Evolutionary conservation across 140 eudicot species (phyloP), one percentile per base, ranked within the genome.

Genomic region (Stevia rebaudiana): DNA sequence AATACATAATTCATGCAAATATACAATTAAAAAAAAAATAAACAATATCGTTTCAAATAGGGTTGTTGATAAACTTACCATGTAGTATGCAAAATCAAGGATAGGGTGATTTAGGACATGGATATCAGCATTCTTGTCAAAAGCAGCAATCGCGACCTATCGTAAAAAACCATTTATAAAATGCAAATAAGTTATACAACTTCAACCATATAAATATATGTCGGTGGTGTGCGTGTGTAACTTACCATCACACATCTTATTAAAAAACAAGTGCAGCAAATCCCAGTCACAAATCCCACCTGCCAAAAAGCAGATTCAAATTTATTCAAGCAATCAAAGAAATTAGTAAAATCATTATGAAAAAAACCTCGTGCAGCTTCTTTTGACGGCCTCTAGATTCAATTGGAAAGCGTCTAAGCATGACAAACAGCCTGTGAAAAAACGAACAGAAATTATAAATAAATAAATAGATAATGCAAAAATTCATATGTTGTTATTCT

Each of bases 311-410:
- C 51, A 48, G 7, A 48, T 3, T 31, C 61, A 39, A 35, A 30
- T 24, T 54, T 31, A 25, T 16, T 65, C 6, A 46, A 12, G 44
- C 35, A 61, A 1, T 33, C 23, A 16, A 50, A 48, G 55, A 61
- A 61, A 31, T 47, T 22, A 2, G 35, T 47, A 4, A 3, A 2
- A 31, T 8, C 24, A 17, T 35, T 30, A 19, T 13, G 41, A 17
- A 30, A 12, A 5, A 35, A 23, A 91, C 96, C 90, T 91, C 98
- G 12, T 86, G 81, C 41, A 91, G 80, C 74, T 91, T 91, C 67
- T 87, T 87, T 64, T 80, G 82, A 8, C 98, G 88, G 19, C 98
- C 96, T 76, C 76, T 85, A 2, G 98, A 91, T 77, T 91, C 98
- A 41, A 87, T 85, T 2, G 98, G 98, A 64, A 91, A 91, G 66